These are phyloP conservation scores for Globisporangium yorkense DNA, from an alignment of 352 stramenopile species.

Conservation along the genomic window DNA sequence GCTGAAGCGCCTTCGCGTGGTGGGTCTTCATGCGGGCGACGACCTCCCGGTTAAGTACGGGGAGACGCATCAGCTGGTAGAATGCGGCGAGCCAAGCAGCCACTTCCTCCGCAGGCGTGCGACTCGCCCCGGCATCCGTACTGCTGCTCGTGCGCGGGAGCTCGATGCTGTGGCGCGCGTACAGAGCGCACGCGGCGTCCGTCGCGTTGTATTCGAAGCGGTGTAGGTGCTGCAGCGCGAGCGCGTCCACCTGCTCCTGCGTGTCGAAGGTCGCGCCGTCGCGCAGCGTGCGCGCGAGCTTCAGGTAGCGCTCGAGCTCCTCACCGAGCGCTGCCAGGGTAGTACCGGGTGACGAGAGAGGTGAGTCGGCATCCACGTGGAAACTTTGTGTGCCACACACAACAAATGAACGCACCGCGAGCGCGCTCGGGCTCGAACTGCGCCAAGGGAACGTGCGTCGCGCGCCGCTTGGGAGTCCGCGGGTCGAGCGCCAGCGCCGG, in stretches of 20 bases:
- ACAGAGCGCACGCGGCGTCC: slow-evolving; percentile 75
- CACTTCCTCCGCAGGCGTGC: slow-evolving; percentile 29
- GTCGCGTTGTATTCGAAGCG: slow-evolving; percentile 76
- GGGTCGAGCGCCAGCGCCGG: slow-evolving; percentile 31
- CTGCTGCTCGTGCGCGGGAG: slow-evolving; percentile 27
- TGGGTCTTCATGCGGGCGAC: slow-evolving; percentile 44
- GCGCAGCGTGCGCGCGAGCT: slow-evolving; percentile 63
- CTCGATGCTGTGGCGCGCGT: slow-evolving; percentile 78
- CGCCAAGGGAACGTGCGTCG: slow-evolving; percentile 24
- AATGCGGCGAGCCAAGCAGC: slow-evolving; percentile 59
- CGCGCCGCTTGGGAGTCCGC: slow-evolving; percentile 23
- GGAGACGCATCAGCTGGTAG: slow-evolving; percentile 51
- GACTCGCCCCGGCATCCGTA: not conserved
- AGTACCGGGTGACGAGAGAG: not conserved
- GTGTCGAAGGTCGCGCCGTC: slow-evolving; percentile 79
- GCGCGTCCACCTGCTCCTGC: slow-evolving; percentile 58
- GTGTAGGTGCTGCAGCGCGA: slow-evolving; percentile 76
- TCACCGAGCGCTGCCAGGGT: slow-evolving; percentile 31
- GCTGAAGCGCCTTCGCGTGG: slow-evolving; percentile 21
- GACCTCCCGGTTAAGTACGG: slow-evolving; percentile 26
- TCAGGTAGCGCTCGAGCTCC: slow-evolving; percentile 78
- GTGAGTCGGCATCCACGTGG: not conserved
- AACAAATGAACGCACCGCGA: slow-evolving; percentile 25
- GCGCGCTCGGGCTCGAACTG: slow-evolving; percentile 48
- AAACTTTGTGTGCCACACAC: not conserved